These are phyloP conservation scores for Aquilaria malaccensis DNA, from an alignment of 345 rosid species.

Conservation along the genomic window DNA sequence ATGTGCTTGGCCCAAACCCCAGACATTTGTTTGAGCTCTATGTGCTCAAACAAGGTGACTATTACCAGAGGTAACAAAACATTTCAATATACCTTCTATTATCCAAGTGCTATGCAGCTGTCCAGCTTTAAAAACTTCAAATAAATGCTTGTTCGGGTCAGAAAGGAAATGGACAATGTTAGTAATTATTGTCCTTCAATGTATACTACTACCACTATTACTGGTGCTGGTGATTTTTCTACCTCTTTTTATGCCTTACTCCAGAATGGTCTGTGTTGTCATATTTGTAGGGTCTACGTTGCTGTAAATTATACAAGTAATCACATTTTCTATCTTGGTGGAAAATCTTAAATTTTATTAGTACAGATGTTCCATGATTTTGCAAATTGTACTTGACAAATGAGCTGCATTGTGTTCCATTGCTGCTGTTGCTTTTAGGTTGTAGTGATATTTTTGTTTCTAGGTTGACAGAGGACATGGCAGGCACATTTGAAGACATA, in stretches of 20 bases:
- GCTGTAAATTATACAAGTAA: too few relatives aligned
- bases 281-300: too few relatives aligned
- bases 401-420: conserved; percentile 4
- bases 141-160: neutral
- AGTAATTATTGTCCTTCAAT: neutral
- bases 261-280: too few relatives aligned
- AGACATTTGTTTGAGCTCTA: conserved; percentile 95
- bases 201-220: too few relatives aligned
- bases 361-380: too few relatives aligned
- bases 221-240: too few relatives aligned
- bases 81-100: neutral
- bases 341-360: too few relatives aligned
- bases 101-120: too few relatives aligned
- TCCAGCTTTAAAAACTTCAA: neutral
- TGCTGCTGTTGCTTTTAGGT: neutral
- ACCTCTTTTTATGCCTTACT: too few relatives aligned
- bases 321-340: too few relatives aligned
- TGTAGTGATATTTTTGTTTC: conserved; percentile 6
- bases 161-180: neutral
- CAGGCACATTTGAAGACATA: conserved; percentile 73
- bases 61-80: conserved; percentile 55
- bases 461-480: conserved; percentile 65
- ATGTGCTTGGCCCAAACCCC: conserved; percentile 85
- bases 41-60: conserved; percentile 78
- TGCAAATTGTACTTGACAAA: too few relatives aligned